phyloP scores from a whole-genome alignment of 1,284 basidiomycete species.

The Neonothopanus nambi region DNA sequence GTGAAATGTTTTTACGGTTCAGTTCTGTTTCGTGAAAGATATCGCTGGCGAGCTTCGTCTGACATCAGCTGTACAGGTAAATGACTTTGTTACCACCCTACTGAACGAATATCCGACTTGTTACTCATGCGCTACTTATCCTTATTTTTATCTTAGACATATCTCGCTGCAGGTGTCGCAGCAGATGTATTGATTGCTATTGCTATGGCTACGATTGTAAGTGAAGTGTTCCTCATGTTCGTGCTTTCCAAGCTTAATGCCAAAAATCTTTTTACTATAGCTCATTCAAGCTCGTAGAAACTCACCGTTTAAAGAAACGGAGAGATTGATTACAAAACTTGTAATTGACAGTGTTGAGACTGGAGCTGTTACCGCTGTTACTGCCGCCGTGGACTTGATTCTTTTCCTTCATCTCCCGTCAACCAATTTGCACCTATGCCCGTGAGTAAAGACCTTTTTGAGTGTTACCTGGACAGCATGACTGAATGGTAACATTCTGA shows the following conservation, averaged over 20 bases:
- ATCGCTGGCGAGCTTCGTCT: no score
- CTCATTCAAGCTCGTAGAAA: constrained; percentile 9
- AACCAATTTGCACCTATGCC: constrained; percentile 18
- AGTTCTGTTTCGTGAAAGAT: background rate
- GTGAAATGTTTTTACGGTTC: no score
- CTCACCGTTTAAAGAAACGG: constrained; percentile 12
- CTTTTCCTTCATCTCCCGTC: constrained; percentile 18
- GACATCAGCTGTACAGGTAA: background rate
- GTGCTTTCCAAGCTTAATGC: no score
- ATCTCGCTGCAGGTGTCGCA: constrained; percentile 18
- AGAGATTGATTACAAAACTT: constrained; percentile 18
- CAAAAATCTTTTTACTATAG: no score
- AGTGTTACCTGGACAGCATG: no score
- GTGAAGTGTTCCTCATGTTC: background rate
- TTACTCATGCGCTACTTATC: background rate
- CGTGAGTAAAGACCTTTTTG: constrained; percentile 20
- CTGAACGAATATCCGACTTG: background rate
- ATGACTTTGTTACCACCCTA: no score
- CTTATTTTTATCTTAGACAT: background rate
- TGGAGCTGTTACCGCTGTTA: constrained; percentile 23
- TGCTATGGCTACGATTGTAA: constrained; percentile 17
- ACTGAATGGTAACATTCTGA: no score
- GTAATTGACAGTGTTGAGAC: constrained; percentile 25
- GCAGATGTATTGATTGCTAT: constrained; percentile 21
- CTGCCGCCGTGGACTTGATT: constrained; percentile 19